Evolutionary conservation across 164 flowering plant genomes (phyloP).

Genomic region (Aristolochia contorta): DNA sequence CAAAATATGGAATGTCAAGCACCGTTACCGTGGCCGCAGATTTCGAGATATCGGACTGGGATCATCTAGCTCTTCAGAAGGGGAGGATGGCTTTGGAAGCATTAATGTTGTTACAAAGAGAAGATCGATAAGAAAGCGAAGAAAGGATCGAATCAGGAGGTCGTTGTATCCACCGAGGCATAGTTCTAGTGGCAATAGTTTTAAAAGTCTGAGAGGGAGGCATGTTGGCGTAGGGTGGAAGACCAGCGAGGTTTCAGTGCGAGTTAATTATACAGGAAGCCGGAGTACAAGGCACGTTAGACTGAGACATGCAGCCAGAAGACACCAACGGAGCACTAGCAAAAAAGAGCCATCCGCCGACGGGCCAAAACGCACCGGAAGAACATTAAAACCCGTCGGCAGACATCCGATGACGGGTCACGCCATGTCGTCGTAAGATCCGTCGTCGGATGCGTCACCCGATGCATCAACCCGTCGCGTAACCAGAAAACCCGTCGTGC

Average conservation of each 20-base stretch:
- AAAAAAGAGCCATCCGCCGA: too few relatives aligned
- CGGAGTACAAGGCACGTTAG: conserved; percentile 17
- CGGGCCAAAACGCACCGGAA: too few relatives aligned
- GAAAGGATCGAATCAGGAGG: conserved; percentile 18
- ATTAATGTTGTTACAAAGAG: conserved; percentile 17
- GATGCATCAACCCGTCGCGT: too few relatives aligned
- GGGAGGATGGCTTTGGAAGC: conserved; percentile 8
- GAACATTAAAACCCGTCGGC: too few relatives aligned
- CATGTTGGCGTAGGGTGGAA: conserved; percentile 16
- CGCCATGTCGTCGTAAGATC: too few relatives aligned
- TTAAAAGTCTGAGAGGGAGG: conserved; percentile 7
- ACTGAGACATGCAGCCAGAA: conserved; percentile 14
- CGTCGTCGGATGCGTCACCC: too few relatives aligned
- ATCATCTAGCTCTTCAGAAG: conserved; percentile 25
- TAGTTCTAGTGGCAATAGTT: conserved; percentile 6
- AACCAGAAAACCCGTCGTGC: too few relatives aligned
- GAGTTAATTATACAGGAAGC: conserved; percentile 14
- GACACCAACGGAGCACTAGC: conserved; percentile 7
- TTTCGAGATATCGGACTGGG: conserved; percentile 39
- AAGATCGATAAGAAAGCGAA: conserved; percentile 20
- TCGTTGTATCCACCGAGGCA: conserved; percentile 18
- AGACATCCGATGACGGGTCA: too few relatives aligned
- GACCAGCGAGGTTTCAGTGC: conserved; percentile 20
- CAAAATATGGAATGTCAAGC: conserved; percentile 44
- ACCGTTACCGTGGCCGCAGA: conserved; percentile 39